Base-by-base conservation (phyloP, 495 filamentous ascomycete genomes). In the Jackrogersella minutella region DNA sequence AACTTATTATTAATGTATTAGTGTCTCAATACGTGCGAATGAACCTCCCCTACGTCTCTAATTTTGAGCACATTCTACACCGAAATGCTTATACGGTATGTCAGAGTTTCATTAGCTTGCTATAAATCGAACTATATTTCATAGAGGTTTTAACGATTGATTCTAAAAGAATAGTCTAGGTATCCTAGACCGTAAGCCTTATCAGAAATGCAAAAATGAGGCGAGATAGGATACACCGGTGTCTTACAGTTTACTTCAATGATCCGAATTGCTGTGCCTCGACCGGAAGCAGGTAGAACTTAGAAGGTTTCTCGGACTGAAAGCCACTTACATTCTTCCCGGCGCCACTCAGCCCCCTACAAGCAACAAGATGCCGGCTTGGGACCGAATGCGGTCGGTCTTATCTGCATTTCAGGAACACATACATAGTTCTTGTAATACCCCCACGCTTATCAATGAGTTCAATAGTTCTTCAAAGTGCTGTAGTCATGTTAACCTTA, bases 241-340 rank as follows among this genome's bases (percentile, higher is more conserved):
- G 22, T 13, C 26, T 13, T 9, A 40, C 7, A 53, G 53, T 53
- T 28, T 55, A 19, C 31, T 37, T 53, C 30, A n/a, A n/a, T n/a
- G 17, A 55, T 54, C 40, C 37, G 19, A 31, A 40, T n/a, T 58
- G 34, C 16, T 60, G 19, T 37, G 11, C n/a, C 3, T 33, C 8
- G 30, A 11, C 51, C 57, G 34, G 43, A 68, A 58, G 47, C 52
- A 68, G 40, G 30, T 30, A 30, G 26, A 13, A 37, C 34, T 11
- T 58, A 51, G 51, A 62, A 51, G 39, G 16, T 43, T 22, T 46
- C 17, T 5, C 31, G 50, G 39, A 33, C 8, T 40, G 47, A 26
- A 69, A 56, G 55, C 66, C 60, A 69, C 55, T 47, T 59, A 43
- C 49, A 64, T 60, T 61, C 43, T 40, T 61, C 13, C 9, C 43